phyloP scores from a whole-genome alignment of 1,284 basidiomycete genomes.

The Apiotrichum brassicae region DNA sequence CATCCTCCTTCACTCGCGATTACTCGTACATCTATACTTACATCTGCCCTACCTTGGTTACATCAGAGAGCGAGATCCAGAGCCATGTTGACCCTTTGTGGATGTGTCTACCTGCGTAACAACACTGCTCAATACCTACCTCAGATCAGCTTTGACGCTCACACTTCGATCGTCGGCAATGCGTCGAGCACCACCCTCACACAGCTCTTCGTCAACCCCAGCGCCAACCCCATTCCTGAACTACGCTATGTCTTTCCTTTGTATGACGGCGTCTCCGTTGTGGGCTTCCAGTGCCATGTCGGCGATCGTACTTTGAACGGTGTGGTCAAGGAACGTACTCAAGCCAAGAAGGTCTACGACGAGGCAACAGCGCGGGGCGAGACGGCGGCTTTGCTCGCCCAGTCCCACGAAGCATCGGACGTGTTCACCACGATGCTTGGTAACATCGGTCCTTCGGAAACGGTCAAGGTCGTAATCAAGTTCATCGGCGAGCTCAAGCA shows the following conservation, averaged over 20 bases:
- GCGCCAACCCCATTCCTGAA: constrained; percentile 43
- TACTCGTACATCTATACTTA: too few species aligned
- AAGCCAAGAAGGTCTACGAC: constrained; percentile 50
- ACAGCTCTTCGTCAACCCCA: constrained; percentile 52
- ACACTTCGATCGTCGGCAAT: constrained; percentile 30
- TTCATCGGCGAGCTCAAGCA: constrained; percentile 21
- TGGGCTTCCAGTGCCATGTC: constrained; percentile 51
- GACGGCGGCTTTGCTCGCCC: constrained; percentile 47
- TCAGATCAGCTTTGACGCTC: too few species aligned
- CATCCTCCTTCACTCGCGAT: too few species aligned
- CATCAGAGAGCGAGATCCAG: too few species aligned
- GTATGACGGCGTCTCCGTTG: constrained; percentile 54
- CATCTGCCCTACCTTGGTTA: too few species aligned
- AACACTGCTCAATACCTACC: too few species aligned
- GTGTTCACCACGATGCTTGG: constrained; percentile 9
- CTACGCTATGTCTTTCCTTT: constrained; percentile 59
- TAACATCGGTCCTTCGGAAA: constrained; percentile 12
- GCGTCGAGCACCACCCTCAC: constrained; percentile 53
- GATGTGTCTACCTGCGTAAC: too few species aligned
- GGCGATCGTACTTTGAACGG: constrained; percentile 50
- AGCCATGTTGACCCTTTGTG: too few species aligned
- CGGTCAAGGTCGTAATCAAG: constrained; percentile 12
- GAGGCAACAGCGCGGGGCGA: constrained; percentile 49
- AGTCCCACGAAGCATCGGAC: constrained; percentile 16
- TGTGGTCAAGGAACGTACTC: constrained; percentile 51